A percentile compares a stretch with the other conserved stretches of the same genome.
phyloP scores from a whole-genome alignment of 1,284 basidiomycete genomes.

The Peniophora sp. region DNA sequence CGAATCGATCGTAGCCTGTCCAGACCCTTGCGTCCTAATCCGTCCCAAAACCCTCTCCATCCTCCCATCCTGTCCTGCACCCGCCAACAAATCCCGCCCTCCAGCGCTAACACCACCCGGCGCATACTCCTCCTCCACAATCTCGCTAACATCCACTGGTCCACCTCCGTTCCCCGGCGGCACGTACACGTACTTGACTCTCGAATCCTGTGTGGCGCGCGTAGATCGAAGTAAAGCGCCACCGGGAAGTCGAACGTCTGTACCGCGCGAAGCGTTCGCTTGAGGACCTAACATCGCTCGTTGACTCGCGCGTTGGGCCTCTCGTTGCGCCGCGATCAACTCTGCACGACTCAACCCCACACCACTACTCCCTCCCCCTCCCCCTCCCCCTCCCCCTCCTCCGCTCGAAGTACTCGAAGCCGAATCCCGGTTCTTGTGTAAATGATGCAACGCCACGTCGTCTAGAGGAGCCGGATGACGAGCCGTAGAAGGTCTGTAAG shows the following conservation, averaged over 20 bases:
- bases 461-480: slow-evolving; percentile 68
- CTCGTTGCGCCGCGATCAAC: slow-evolving; percentile 89
- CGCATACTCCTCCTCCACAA: slow-evolving; percentile 82
- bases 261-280: slow-evolving; percentile 75
- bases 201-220: slow-evolving; percentile 58
- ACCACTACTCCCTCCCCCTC: slow-evolving; percentile 64
- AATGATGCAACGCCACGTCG: slow-evolving; percentile 63
- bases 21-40: slow-evolving; percentile 60
- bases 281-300: slow-evolving; percentile 81
- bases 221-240: slow-evolving; percentile 82
- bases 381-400: slow-evolving; percentile 34
- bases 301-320: slow-evolving; percentile 77
- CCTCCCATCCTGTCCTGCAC: slow-evolving; percentile 58
- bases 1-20: slow-evolving; percentile 17
- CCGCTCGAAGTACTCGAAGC: slow-evolving; percentile 32
- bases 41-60: slow-evolving; percentile 73
- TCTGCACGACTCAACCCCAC: too few relatives aligned
- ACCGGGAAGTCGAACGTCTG: slow-evolving; percentile 81
- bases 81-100: slow-evolving; percentile 48
- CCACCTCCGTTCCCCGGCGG: slow-evolving; percentile 81
- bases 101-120: slow-evolving; percentile 51
- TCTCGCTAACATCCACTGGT: slow-evolving; percentile 86
- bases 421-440: slow-evolving; percentile 68
- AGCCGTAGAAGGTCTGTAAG: slow-evolving; percentile 61
- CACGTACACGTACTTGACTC: slow-evolving; percentile 87